Conservation (phyloP, 1,284 basidiomycete species). For the Cronartium ribicola region DNA sequence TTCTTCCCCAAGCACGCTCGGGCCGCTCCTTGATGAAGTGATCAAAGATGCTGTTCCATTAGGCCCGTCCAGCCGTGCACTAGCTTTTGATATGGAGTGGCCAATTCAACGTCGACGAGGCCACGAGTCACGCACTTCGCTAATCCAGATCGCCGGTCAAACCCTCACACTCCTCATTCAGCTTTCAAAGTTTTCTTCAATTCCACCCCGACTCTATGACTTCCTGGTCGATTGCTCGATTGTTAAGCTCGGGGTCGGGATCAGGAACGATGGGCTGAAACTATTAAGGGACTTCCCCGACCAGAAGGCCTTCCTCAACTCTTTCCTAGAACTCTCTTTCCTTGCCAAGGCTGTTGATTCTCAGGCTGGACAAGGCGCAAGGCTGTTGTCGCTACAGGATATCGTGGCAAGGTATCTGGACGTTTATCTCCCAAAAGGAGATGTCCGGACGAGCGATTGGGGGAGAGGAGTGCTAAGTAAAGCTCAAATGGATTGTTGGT, state of each 20-base stretch:
- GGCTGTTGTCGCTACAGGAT: constrained; percentile 21
- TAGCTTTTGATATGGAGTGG: constrained; percentile 39
- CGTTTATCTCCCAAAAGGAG: constrained; percentile 24
- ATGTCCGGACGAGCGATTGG: constrained; percentile 27
- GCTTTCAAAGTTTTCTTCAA: neutral
- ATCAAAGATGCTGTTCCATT: constrained; percentile 24
- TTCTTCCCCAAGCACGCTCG: constrained; percentile 8
- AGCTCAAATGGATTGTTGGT: constrained; percentile 17
- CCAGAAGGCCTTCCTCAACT: constrained; percentile 13
- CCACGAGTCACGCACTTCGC: constrained; percentile 8
- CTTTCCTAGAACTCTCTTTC: constrained; percentile 29
- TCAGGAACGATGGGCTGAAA: constrained; percentile 31
- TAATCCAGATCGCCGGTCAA: constrained; percentile 19
- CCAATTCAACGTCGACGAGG: constrained; percentile 5
- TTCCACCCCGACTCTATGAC: neutral
- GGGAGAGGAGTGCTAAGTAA: constrained; percentile 5
- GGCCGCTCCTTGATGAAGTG: neutral
- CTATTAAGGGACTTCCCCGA: constrained; percentile 13
- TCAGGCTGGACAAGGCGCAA: neutral
- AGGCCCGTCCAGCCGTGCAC: neutral
- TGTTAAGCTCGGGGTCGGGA: constrained; percentile 34
- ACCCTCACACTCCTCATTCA: constrained; percentile 16
- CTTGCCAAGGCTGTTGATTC: constrained; percentile 7
- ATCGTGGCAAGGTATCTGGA: constrained; percentile 20
- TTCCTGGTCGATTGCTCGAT: constrained; percentile 15